Evolutionary conservation across 768 basidiomycete species (phyloP).

Genomic region (Russula foetens): DNA sequence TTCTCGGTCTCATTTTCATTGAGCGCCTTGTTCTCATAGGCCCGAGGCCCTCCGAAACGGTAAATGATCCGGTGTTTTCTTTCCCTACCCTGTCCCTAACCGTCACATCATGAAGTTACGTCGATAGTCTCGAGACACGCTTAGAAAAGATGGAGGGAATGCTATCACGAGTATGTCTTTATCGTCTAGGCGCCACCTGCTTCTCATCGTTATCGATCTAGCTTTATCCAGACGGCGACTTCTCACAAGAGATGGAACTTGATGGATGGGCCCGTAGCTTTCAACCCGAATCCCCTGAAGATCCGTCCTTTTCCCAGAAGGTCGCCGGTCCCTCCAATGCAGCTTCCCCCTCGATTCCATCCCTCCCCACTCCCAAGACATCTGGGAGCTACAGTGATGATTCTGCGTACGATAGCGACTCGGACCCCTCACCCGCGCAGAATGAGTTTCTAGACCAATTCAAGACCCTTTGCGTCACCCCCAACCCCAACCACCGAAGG

Average conservation of each 20-base stretch:
- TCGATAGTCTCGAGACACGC: slow-evolving; percentile 18
- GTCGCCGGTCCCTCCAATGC: background rate
- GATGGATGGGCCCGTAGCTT: slow-evolving; percentile 13
- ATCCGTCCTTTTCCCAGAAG: background rate
- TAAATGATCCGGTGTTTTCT: background rate
- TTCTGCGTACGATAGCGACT: background rate
- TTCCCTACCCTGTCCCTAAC: background rate
- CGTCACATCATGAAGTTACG: slow-evolving; percentile 6
- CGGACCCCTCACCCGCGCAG: background rate
- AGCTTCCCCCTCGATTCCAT: background rate
- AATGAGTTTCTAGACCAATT: background rate
- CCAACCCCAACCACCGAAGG: slow-evolving; percentile 1
- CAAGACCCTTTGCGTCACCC: background rate
- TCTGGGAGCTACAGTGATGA: background rate
- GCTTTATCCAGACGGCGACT: slow-evolving; percentile 18
- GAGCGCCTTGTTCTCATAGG: background rate
- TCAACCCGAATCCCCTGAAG: slow-evolving; percentile 6
- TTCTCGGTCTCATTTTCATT: background rate
- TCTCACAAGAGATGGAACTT: slow-evolving; percentile 19
- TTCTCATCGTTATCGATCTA: background rate
- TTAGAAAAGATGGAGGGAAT: slow-evolving; percentile 21
- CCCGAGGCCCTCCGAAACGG: slow-evolving; percentile 19
- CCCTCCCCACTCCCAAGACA: background rate
- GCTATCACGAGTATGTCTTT: slow-evolving; percentile 12
- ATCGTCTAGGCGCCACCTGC: background rate